Percentiles rank a stretch among this genome's conserved stretches.
Evolutionary conservation across 2,329 filamentous ascomycete species (phyloP).

Genomic region (Xylariaceae sp.): DNA sequence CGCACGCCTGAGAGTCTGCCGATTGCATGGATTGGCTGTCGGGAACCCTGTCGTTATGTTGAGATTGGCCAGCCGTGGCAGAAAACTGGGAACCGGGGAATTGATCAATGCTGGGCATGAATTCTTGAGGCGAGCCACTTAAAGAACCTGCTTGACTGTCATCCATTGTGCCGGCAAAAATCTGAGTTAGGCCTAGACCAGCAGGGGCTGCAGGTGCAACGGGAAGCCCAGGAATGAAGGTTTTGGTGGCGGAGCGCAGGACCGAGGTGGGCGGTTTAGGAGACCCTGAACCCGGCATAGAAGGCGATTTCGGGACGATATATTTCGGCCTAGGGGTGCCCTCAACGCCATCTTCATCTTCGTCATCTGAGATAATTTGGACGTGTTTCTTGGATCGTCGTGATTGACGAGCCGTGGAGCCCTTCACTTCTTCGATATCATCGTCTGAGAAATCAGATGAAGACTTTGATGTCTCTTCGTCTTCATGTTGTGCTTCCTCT

Average conservation of each 20-base stretch:
- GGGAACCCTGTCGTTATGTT: conserved; percentile 48
- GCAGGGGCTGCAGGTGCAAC: conserved; percentile 51
- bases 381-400: conserved; percentile 49
- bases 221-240: conserved; percentile 65
- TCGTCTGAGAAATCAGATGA: conserved; percentile 36
- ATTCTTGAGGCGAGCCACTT: conserved; percentile 40
- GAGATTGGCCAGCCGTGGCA: conserved; percentile 51
- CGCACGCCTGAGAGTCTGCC: conserved; percentile 35
- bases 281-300: conserved; percentile 42
- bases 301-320: conserved; percentile 40
- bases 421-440: conserved; percentile 37
- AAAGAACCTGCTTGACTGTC: conserved; percentile 45
- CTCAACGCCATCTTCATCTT: conserved; percentile 45
- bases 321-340: conserved; percentile 49
- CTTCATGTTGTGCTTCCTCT: conserved; percentile 37
- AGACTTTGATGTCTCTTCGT: conserved; percentile 20
- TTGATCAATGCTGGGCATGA: conserved; percentile 55
- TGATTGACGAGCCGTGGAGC: conserved; percentile 39
- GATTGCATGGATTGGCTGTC: conserved; percentile 46
- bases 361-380: conserved; percentile 60
- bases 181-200: conserved; percentile 76
- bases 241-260: conserved; percentile 64
- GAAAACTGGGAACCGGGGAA: conserved; percentile 60
- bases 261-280: conserved; percentile 59
- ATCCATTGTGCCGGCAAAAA: conserved; percentile 86